These are phyloP conservation scores for Parmales sp. DNA, from an alignment of 108 stramenopile species.

Conservation along the genomic window DNA sequence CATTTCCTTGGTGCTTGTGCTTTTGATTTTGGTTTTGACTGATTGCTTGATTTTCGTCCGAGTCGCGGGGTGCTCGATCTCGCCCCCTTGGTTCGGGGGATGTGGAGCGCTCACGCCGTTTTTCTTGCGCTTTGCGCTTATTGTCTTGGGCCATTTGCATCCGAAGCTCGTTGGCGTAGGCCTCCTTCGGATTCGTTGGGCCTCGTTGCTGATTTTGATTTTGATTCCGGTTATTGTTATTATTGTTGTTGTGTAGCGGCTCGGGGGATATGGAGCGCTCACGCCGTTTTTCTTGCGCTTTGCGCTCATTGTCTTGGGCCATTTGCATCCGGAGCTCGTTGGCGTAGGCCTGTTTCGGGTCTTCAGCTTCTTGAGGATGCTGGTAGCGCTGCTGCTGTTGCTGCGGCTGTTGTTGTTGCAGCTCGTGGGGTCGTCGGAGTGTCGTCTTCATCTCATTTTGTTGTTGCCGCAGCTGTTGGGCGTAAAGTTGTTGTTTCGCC, in stretches of 20 bases:
- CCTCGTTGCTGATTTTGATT: no score
- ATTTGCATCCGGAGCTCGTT: not conserved
- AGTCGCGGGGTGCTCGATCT: not conserved
- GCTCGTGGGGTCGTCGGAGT: not conserved
- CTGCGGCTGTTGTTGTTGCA: not conserved
- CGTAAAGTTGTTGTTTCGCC: not conserved
- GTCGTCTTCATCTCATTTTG: not conserved
- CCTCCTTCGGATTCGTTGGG: no score
- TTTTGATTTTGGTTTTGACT: not conserved
- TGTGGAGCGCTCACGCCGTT: not conserved
- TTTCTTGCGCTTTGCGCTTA: not conserved
- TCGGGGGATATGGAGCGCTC: not conserved
- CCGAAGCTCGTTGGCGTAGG: not conserved
- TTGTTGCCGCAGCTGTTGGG: not conserved
- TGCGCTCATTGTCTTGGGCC: not conserved
- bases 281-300: not conserved
- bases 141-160: not conserved
- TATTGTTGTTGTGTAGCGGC: not conserved
- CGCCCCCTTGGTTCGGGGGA: not conserved
- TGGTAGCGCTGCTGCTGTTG: not conserved
- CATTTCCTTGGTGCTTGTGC: not conserved
- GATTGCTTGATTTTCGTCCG: not conserved
- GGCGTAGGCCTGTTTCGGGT: not conserved
- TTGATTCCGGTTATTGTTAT: not conserved
- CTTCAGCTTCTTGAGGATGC: not conserved